phyloP scores from a whole-genome alignment of 495 filamentous ascomycete genomes.

The Aspergillus olivimuriae region DNA sequence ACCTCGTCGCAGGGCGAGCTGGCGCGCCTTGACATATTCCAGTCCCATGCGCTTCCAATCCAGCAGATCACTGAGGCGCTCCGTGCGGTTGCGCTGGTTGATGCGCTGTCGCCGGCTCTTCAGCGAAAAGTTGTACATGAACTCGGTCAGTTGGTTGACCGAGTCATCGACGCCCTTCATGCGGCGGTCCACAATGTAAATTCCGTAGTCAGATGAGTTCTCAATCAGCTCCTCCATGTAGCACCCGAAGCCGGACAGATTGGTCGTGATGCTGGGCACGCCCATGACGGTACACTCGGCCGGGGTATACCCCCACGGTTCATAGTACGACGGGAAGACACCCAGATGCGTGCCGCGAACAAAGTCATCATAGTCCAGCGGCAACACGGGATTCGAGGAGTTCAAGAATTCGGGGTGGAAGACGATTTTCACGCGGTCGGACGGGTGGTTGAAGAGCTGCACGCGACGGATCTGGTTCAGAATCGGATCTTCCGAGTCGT shows the following conservation, averaged over 20 bases:
- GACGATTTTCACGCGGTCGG: slow-evolving; percentile 91
- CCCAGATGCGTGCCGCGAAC: slow-evolving; percentile 94
- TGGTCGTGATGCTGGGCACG: slow-evolving; percentile 96
- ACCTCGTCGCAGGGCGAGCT: slow-evolving; percentile 82
- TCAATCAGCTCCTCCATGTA: slow-evolving; percentile 99
- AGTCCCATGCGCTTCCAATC: slow-evolving; percentile 99
- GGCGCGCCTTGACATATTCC: slow-evolving; percentile 97
- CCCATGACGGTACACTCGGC: slow-evolving; percentile 99
- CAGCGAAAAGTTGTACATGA: slow-evolving; percentile 91
- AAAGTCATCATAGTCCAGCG: slow-evolving; percentile 97
- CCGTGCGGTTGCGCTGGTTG: slow-evolving; percentile 97
- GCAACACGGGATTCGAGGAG: slow-evolving; percentile 89
- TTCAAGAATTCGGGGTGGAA: slow-evolving; percentile 98
- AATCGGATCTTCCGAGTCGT: slow-evolving; percentile 88
- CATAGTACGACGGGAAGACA: slow-evolving; percentile 96
- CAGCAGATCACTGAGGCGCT: slow-evolving; percentile 86
- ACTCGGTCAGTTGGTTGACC: slow-evolving; percentile 86
- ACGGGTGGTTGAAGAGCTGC: slow-evolving; percentile 91
- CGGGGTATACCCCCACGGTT: slow-evolving; percentile 98
- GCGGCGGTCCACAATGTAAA: slow-evolving; percentile 96
- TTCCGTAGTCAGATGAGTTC: slow-evolving; percentile 95
- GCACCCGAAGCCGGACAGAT: slow-evolving; percentile 94
- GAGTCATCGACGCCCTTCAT: slow-evolving; percentile 96
- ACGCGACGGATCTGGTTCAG: slow-evolving; percentile 94
- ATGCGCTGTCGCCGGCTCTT: slow-evolving; percentile 95